A percentile compares a stretch with the other conserved stretches of the same genome.
Conservation (phyloP, 345 rosid species). For the Turritis glabra region DNA sequence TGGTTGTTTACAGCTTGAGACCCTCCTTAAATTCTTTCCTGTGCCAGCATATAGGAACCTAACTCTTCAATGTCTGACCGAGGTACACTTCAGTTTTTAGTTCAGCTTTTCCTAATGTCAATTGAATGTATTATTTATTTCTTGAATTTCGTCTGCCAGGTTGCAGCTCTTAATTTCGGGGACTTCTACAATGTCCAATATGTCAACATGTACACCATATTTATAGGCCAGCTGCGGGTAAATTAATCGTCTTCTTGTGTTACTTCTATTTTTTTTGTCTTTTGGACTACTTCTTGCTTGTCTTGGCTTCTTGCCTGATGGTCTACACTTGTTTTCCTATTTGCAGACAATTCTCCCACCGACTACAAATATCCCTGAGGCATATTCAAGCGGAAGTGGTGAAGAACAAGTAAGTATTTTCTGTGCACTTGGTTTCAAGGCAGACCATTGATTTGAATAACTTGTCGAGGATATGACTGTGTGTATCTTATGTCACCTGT, state of each 20-base stretch:
- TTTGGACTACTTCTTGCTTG: slow-evolving; percentile 6
- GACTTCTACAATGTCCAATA: slow-evolving; percentile 82
- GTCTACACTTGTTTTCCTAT: slow-evolving; percentile 20
- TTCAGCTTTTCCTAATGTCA: slow-evolving; percentile 8
- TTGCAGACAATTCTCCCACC: slow-evolving; percentile 77
- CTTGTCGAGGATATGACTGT: neutral
- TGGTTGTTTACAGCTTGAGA: slow-evolving; percentile 70
- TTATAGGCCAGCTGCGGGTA: slow-evolving; percentile 91
- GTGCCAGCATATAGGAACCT: slow-evolving; percentile 84
- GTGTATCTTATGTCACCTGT: slow-evolving; percentile 28
- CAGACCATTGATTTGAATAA: neutral
- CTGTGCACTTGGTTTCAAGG: neutral
- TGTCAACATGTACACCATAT: slow-evolving; percentile 73
- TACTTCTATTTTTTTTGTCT: neutral
- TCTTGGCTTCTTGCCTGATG: slow-evolving; percentile 21
- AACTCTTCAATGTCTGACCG: slow-evolving; percentile 93
- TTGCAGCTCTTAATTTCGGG: slow-evolving; percentile 89
- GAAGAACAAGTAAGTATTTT: slow-evolving; percentile 78
- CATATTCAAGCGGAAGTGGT: slow-evolving; percentile 76
- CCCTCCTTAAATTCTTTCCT: slow-evolving; percentile 87
- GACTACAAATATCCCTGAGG: slow-evolving; percentile 84
- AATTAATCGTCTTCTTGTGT: slow-evolving; percentile 14
- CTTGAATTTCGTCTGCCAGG: slow-evolving; percentile 48
- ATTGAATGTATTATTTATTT: slow-evolving; percentile 1
- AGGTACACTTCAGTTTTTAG: slow-evolving; percentile 49